phyloP scores from a whole-genome alignment of 768 basidiomycete genomes.

The Panellus pusillus region DNA sequence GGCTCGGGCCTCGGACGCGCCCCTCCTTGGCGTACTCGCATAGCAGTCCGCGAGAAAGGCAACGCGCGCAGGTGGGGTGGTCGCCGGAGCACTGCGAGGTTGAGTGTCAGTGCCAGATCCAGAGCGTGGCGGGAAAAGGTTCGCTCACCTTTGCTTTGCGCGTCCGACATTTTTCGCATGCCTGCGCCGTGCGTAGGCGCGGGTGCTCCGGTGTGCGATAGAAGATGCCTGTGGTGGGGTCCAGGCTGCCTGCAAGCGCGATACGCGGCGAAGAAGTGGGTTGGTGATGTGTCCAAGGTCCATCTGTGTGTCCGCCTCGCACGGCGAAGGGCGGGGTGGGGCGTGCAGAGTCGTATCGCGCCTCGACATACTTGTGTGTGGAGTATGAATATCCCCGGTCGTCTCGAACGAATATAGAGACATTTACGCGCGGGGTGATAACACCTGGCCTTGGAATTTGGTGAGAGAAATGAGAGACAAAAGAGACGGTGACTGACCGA shows the following conservation, averaged over 20 bases:
- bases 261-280: slow-evolving; percentile 13
- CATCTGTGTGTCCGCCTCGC: too few species aligned
- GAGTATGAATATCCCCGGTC: too few species aligned
- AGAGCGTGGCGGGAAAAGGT: background rate
- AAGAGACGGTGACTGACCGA: too few species aligned
- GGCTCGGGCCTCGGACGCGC: slow-evolving; percentile 55
- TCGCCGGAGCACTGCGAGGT: slow-evolving; percentile 64
- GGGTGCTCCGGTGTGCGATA: slow-evolving; percentile 65
- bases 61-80: slow-evolving; percentile 68
- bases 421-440: too few species aligned
- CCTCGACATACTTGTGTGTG: too few species aligned
- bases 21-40: slow-evolving; percentile 73
- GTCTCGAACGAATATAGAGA: too few species aligned
- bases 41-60: slow-evolving; percentile 51
- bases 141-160: slow-evolving; percentile 67
- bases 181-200: slow-evolving; percentile 68
- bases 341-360: too few species aligned
- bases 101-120: background rate
- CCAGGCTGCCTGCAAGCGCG: slow-evolving; percentile 59
- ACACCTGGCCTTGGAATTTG: too few species aligned
- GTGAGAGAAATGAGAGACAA: too few species aligned
- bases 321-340: too few species aligned
- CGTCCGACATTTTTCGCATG: slow-evolving; percentile 72
- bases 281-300: too few species aligned
- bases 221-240: slow-evolving; percentile 65